Evolutionary conservation across 2,329 filamentous ascomycete species (phyloP).

Genomic region (Apiospora phragmitis): DNA sequence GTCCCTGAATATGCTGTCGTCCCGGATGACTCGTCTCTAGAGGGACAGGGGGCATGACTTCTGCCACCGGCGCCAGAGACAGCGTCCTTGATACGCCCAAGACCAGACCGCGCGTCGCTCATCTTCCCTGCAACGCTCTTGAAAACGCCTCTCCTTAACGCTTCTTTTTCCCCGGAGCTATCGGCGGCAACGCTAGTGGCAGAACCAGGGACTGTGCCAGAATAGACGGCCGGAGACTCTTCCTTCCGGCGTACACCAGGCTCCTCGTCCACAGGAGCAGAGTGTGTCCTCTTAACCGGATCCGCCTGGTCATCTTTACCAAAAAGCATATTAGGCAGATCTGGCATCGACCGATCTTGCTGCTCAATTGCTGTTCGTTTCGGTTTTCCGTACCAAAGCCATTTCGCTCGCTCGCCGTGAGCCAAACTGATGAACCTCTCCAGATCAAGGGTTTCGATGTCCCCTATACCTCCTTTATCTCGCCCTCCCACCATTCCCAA

Average conservation of each 20-base stretch:
- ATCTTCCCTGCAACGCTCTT: constrained; percentile 79
- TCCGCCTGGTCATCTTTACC: constrained; percentile 56
- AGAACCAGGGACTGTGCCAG: constrained; percentile 45
- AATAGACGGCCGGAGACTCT: constrained; percentile 44
- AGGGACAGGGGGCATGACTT: constrained; percentile 55
- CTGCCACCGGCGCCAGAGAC: constrained; percentile 59
- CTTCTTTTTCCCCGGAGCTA: constrained; percentile 53
- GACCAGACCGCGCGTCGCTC: constrained; percentile 77
- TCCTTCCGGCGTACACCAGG: constrained; percentile 45
- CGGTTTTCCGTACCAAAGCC: constrained; percentile 92
- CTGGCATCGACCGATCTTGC: constrained; percentile 47
- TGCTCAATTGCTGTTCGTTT: constrained; percentile 59
- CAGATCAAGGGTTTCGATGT: constrained; percentile 89
- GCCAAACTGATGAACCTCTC: constrained; percentile 78
- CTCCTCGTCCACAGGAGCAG: constrained; percentile 55
- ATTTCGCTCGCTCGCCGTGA: constrained; percentile 82
- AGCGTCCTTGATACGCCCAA: constrained; percentile 83
- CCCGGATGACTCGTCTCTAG: constrained; percentile 55
- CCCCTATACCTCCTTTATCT: constrained; percentile 86
- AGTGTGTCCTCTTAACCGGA: constrained; percentile 51
- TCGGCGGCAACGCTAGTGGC: constrained; percentile 50
- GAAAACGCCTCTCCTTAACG: constrained; percentile 66
- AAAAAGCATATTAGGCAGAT: constrained; percentile 50
- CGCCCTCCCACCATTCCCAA: constrained; percentile 89
- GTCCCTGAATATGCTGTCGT: constrained; percentile 31